Evolutionary conservation across 208 protist genomes (phyloP), one percentile per base, ranked within the genome.

Genomic region (Naegleria fowleri): DNA sequence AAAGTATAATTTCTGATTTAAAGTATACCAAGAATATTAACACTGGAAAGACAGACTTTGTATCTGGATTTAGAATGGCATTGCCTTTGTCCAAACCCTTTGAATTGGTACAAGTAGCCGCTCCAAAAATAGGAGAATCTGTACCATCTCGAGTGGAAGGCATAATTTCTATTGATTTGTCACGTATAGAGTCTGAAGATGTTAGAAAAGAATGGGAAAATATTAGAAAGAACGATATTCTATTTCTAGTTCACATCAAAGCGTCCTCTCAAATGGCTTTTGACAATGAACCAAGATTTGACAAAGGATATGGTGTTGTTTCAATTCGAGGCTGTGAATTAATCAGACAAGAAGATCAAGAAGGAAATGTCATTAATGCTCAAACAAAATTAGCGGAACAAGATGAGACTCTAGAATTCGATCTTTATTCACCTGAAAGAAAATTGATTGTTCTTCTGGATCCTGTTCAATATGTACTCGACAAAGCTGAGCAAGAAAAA

Each of bases 281-380:
- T 33, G 9, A 89, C 5, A 76, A 91, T 0, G 29, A 36, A 7
- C 1, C 1, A 13, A 83, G 87, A n/a, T 93, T 94, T 38, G 29
- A 40, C 25, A 6, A 91, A 89, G 36, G 55, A 40, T 90, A 85
- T 79, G 93, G 90, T 36, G 43, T 95, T 1, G 38, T 76, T 15
- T 76, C 11, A 13, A 86, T 95, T 5, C 86, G 93, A 76, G 93
- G 92, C 16, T 87, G 88, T 59, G 85, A 92, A n/a, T 25, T 94
- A 40, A 90, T 94, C 38, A 93, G 94, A 39, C 89, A 55, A 48
- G 48, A 92, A 52, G 91, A 94, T 76, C 2, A 25, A 55, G 91
- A 92, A 39, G 91, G 92, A 58, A 95, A 86, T 93, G 67, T 83
- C 19, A 88, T 58, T 25, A 58, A 85, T 11, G 13, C n/a, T 1